A percentile compares a stretch with the other conserved stretches of the same genome.
phyloP scores from a whole-genome alignment of 75 land plant species.

The Pinus albicaulis region DNA sequence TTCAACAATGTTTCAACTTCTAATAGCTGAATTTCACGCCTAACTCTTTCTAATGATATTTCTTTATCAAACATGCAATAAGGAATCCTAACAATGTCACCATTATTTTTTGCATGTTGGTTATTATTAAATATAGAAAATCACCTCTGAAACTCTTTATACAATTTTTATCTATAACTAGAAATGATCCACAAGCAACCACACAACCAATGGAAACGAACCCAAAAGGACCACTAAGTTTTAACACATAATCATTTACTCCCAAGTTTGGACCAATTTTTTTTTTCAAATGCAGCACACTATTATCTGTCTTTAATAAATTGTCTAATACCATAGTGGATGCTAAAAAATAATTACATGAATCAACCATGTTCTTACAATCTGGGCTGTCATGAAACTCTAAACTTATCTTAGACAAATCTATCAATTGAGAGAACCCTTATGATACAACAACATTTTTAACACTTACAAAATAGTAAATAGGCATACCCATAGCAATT shows the following conservation, averaged over 20 bases:
- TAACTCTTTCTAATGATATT: constrained; percentile 56
- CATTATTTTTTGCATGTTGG: constrained; percentile 12
- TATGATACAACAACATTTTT: neutral
- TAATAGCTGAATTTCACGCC: constrained; percentile 64
- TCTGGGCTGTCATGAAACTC: neutral
- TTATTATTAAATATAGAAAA: constrained; percentile 40
- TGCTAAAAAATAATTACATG: neutral
- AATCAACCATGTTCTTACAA: neutral
- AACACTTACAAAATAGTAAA: neutral
- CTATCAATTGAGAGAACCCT: neutral
- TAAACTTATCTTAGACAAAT: neutral
- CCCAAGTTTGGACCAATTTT: neutral
- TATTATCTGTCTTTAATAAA: neutral
- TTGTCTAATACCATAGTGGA: neutral
- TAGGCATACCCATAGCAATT: constrained; percentile 42
- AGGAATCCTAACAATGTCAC: constrained; percentile 34
- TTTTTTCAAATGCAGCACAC: neutral
- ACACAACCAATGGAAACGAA: constrained; percentile 84
- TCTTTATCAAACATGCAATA: constrained; percentile 68
- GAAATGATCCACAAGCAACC: constrained; percentile 54
- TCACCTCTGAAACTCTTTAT: constrained; percentile 57
- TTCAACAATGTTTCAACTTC: constrained; percentile 59
- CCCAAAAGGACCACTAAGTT: constrained; percentile 57
- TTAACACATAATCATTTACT: constrained; percentile 6
- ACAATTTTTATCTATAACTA: constrained; percentile 64